Percentiles rank a stretch among this genome's conserved stretches.
Evolutionary conservation across 2,329 filamentous ascomycete species (phyloP).

Genomic region (Parascedosporium putredinis): DNA sequence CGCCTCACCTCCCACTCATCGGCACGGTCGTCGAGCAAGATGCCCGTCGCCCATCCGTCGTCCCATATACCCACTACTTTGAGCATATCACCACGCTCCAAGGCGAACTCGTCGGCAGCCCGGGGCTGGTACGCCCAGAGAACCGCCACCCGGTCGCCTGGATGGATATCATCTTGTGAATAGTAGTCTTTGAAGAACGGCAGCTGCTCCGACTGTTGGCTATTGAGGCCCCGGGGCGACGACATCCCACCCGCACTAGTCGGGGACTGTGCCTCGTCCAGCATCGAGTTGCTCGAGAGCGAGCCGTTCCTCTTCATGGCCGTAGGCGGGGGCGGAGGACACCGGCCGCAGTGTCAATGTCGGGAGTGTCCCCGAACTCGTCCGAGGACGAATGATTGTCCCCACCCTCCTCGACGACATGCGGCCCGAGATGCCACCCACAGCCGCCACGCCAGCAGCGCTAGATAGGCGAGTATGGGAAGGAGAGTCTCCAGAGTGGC

Average conservation of each 20-base stretch:
- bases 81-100: slow-evolving; percentile 95
- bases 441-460: slow-evolving; percentile 25
- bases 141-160: slow-evolving; percentile 78
- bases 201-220: slow-evolving; percentile 89
- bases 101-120: slow-evolving; percentile 81
- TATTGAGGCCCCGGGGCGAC: slow-evolving; percentile 72
- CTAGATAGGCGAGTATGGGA: slow-evolving; percentile 33
- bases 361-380: slow-evolving; percentile 60
- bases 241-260: slow-evolving; percentile 64
- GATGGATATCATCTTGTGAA: slow-evolving; percentile 89
- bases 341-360: slow-evolving; percentile 49
- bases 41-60: slow-evolving; percentile 94
- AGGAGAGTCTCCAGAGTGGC: slow-evolving; percentile 53
- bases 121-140: slow-evolving; percentile 96
- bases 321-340: slow-evolving; percentile 48
- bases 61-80: slow-evolving; percentile 99
- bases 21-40: slow-evolving; percentile 69
- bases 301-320: slow-evolving; percentile 70
- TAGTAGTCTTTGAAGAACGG: slow-evolving; percentile 99
- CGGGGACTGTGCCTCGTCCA: slow-evolving; percentile 65
- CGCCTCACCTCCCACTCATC: slow-evolving; percentile 79
- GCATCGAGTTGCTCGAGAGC: slow-evolving; percentile 70
- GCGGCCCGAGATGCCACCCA: slow-evolving; percentile 22
- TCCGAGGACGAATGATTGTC: slow-evolving; percentile 60
- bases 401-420: slow-evolving; percentile 23